Base-by-base conservation (phyloP, 2,329 filamentous ascomycete species). In the Calcarisporium arbuscula region DNA sequence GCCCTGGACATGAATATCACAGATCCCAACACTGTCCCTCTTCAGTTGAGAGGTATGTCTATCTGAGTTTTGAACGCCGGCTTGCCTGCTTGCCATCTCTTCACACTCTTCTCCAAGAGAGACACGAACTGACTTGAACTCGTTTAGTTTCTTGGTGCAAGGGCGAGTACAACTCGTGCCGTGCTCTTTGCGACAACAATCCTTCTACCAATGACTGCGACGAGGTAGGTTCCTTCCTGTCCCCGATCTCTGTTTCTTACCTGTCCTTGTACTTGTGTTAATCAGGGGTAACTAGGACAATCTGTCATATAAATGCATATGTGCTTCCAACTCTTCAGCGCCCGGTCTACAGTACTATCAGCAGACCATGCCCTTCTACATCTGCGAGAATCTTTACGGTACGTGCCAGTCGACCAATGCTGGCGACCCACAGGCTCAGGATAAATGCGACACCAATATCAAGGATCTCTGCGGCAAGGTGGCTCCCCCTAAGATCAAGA, bases 301-400 rank as follows among this genome's bases (percentile, higher is more conserved):
- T 28, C 61, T 77, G 28, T 44, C 55, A 34, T 77, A 64, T 56
- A 44, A 51, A 12, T 77, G 73, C 55, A 61, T 54, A 12, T 77
- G 73, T 61, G 34, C 50, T 21, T 47, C 54, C 43, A 72, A 75
- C 54, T 57, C 52, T 47, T 64, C 62, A 30, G 58, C 61, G 6
- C 71, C 72, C 11, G 68, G 67, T 38, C 64, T 77, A 29, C 58
- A 73, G 53, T 64, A 68, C 53, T 77, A 73, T 58, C 46, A 42
- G 31, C 64, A 74, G 59, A 73, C 71, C 4, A 57, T 77, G 44
- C 64, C 66, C 30, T 64, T 58, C 37, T 74, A 70, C 49, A 65
- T 74, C 49, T 78, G 74, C 62, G 18, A 65, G 37, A 40, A 61
- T 40, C 65, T 71, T 26, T 73, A 61, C 53, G 41, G 48, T 18